Conservation (phyloP, 352 stramenopile species). For the Pythium volutum region DNA sequence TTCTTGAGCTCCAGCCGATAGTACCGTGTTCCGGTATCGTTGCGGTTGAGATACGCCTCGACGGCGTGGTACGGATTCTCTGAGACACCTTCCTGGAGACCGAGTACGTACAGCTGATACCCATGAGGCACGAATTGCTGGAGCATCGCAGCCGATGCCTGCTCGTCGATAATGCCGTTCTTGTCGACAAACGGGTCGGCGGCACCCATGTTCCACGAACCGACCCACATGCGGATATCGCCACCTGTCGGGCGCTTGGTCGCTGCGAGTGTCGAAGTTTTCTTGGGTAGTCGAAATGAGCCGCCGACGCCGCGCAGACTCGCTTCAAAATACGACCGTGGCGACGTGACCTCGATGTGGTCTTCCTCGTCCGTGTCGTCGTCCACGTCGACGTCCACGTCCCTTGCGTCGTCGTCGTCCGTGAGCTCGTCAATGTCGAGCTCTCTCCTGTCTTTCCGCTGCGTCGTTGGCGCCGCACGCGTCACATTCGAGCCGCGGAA, state of each 20-base stretch:
- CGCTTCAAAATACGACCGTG: slow-evolving; percentile 61
- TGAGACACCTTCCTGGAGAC: slow-evolving; percentile 81
- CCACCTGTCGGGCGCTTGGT: slow-evolving; percentile 36
- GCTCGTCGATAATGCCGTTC: slow-evolving; percentile 71
- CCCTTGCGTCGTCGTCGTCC: slow-evolving; percentile 13
- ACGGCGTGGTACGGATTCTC: slow-evolving; percentile 85
- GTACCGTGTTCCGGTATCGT: slow-evolving; percentile 52
- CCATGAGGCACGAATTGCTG: slow-evolving; percentile 70
- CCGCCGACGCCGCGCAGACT: slow-evolving; percentile 38
- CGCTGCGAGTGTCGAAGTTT: neutral
- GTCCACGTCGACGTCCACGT: neutral
- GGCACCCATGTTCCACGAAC: slow-evolving; percentile 86
- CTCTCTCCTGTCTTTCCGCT: slow-evolving; percentile 25
- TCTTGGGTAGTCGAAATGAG: slow-evolving; percentile 31
- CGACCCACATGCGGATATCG: slow-evolving; percentile 79
- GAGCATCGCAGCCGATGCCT: slow-evolving; percentile 67
- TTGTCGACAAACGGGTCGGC: slow-evolving; percentile 76
- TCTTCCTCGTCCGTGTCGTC: slow-evolving; percentile 19
- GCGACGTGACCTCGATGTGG: slow-evolving; percentile 45
- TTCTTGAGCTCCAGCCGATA: slow-evolving; percentile 78
- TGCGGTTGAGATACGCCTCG: slow-evolving; percentile 73
- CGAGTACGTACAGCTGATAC: slow-evolving; percentile 86
- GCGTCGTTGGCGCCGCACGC: slow-evolving; percentile 16
- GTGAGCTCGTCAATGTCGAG: slow-evolving; percentile 39
- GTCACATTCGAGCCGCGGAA: slow-evolving; percentile 28